Conservation (phyloP, 139 green algal genomes). For the Gonium pectorale region DNA sequence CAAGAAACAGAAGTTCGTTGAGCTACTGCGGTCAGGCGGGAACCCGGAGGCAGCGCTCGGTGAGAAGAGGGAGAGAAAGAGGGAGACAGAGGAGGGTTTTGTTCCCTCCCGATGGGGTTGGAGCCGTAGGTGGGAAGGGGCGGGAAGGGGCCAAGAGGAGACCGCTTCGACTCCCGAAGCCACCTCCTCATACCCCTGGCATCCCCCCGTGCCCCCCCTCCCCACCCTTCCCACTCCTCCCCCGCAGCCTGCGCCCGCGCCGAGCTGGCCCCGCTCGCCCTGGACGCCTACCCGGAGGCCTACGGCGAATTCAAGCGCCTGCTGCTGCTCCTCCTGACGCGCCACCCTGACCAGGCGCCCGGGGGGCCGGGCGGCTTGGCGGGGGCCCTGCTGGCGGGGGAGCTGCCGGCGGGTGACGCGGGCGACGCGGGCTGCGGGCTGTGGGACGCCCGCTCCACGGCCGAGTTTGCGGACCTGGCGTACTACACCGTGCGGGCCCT, state of each 20-base stretch:
- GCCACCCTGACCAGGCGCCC: no score
- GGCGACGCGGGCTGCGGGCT: neutral
- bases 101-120: no score
- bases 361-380: no score
- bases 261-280: conserved; percentile 71
- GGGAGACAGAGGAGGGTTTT: no score
- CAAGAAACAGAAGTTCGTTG: conserved; percentile 71
- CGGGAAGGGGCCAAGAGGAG: no score
- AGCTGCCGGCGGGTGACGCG: neutral
- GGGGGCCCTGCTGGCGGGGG: no score
- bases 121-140: no score
- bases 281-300: conserved; percentile 80
- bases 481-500: conserved; percentile 1
- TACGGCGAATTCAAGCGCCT: conserved; percentile 78
- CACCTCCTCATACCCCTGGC: no score
- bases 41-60: neutral
- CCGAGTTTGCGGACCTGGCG: conserved; percentile 26
- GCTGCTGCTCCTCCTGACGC: conserved; percentile 72
- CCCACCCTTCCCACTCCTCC: neutral
- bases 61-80: no score
- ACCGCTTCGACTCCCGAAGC: no score
- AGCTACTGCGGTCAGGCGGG: conserved; percentile 56
- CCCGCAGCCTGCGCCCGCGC: conserved; percentile 61
- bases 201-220: conserved; percentile 41
- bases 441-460: neutral